phyloP scores from a whole-genome alignment of 345 rosid species.

The Ailanthus altissimus region DNA sequence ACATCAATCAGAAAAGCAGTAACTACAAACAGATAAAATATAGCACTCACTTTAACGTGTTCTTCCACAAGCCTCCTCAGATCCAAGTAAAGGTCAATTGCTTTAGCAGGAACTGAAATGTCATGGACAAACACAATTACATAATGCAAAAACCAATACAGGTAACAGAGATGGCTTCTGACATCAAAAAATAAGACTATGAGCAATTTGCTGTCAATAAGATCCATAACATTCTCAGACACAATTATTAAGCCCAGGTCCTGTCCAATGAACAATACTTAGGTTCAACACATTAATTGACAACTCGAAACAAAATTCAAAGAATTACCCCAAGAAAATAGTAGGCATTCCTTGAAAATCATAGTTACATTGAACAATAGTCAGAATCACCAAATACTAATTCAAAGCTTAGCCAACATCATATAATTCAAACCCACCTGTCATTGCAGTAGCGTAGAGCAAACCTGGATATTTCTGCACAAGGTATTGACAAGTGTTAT shows the following conservation, averaged over 20 bases:
- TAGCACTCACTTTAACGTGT: conserved; percentile 61
- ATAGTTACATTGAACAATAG: background rate
- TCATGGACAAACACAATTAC: conserved; percentile 22
- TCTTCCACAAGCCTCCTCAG: conserved; percentile 74
- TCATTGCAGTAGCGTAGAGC: conserved; percentile 66
- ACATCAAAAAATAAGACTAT: background rate
- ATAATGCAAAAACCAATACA: conserved; percentile 5
- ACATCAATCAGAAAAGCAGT: conserved; percentile 4
- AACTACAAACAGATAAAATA: background rate
- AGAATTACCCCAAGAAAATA: background rate
- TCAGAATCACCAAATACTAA: background rate
- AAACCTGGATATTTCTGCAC: conserved; percentile 60
- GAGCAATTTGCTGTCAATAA: background rate
- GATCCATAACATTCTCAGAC: background rate
- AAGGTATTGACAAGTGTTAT: conserved; percentile 23
- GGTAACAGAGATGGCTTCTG: background rate
- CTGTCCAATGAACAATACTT: background rate
- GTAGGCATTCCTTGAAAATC: background rate
- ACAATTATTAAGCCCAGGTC: background rate
- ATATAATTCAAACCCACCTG: conserved; percentile 60
- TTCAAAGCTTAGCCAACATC: background rate
- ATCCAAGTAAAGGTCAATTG: conserved; percentile 84
- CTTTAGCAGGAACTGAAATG: conserved; percentile 74
- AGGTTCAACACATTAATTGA: background rate
- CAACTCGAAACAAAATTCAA: background rate